These are phyloP conservation scores for Arxiozyma bovina DNA, from an alignment of 1,139 yeast genomes.

Conservation along the genomic window DNA sequence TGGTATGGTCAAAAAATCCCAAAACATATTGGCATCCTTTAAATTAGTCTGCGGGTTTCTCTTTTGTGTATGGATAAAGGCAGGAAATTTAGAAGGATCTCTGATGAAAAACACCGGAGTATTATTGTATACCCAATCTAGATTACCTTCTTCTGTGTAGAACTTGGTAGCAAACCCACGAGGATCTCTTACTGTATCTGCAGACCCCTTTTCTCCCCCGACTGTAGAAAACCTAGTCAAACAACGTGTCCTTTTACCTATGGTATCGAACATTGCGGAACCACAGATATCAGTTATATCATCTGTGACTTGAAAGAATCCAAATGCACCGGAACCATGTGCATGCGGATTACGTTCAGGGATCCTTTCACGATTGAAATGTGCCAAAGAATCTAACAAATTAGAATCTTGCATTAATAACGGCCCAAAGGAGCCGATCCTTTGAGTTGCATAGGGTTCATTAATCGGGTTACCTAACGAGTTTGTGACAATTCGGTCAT, in stretches of 20 bases:
- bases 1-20: constrained; percentile 53
- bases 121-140: constrained; percentile 56
- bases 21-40: constrained; percentile 66
- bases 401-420: constrained; percentile 49
- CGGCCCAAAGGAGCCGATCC: constrained; percentile 52
- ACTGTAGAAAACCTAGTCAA: constrained; percentile 51
- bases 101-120: constrained; percentile 52
- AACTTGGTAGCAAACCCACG: constrained; percentile 51
- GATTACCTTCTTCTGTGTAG: constrained; percentile 50
- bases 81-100: constrained; percentile 53
- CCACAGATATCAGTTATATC: constrained; percentile 45
- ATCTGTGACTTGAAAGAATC: constrained; percentile 51
- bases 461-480: constrained; percentile 63
- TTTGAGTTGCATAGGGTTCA: constrained; percentile 56
- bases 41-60: constrained; percentile 74
- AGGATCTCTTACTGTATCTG: constrained; percentile 53
- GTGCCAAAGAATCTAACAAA: constrained; percentile 48
- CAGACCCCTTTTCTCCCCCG: constrained; percentile 50
- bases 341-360: constrained; percentile 63
- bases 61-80: constrained; percentile 57
- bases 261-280: constrained; percentile 40
- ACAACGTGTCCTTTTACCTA: constrained; percentile 43
- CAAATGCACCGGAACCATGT: constrained; percentile 57
- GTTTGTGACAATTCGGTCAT: constrained; percentile 39
- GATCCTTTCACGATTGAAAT: constrained; percentile 52